Evolutionary conservation across 1,284 basidiomycete species (phyloP), one percentile per base, ranked within the genome.

Genomic region (Earliella scabrosa): DNA sequence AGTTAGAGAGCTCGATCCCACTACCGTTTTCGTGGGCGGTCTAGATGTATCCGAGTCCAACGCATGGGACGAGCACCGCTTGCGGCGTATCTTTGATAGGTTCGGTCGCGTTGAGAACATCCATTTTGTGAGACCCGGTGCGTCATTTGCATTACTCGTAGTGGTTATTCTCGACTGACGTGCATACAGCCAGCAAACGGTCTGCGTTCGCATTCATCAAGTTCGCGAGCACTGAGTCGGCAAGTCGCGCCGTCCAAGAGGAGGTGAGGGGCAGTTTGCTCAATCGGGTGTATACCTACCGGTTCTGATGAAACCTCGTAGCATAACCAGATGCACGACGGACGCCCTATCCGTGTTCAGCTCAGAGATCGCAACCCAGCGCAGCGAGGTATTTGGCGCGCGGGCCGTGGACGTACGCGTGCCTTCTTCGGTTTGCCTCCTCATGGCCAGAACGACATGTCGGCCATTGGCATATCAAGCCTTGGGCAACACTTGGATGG

Each of bases 171-270:
- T 61, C 4, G n/a, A 58, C 51, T 52, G n/a, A 56, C 38, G 8
- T 32, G 45, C 45, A 32, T 29, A 7, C 59, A 89, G 87, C 72
- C 23, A 82, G 81, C 61, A 83, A 83, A 55, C 79, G 79, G 60
- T 79, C 83, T 18, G 86, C 83, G 2, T 92, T 90, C 66, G 90
- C 90, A 2, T 91, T 92, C 64, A 80, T 92, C 48, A 87, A 80
- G 65, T 92, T 85, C 65, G 74, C 82, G 53, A 82, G 83, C 54
- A 76, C 77, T 4, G 82, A 86, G 7, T 76, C 83, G 23, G 80
- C 88, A 27, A 75, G 77, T 21, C 81, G 77, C 48, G 89, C 89
- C 3, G 79, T 91, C 16, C 69, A 71, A 31, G 80, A 80, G 68
- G 84, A 90, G 78, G 89, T 88, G 52, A 44, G 70, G 65, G 35